Evolutionary conservation across 2,329 filamentous ascomycete species (phyloP).

Genomic region (Pseudogymnoascus sp.): DNA sequence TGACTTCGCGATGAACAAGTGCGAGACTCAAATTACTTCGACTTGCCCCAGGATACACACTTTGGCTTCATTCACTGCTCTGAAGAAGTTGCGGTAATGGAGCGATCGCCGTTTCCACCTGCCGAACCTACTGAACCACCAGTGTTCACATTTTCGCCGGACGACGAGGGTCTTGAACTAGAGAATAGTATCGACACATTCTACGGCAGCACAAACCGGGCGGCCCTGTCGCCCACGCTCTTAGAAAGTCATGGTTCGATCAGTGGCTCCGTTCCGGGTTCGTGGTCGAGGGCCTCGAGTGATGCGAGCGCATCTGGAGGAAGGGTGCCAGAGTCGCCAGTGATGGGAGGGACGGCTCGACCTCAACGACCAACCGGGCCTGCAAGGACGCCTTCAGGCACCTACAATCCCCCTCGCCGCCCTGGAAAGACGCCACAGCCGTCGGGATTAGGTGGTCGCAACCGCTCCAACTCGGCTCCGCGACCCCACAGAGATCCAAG

Average conservation of each 20-base stretch:
- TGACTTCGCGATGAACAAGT: not conserved
- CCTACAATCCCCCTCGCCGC: slow-evolving; percentile 60
- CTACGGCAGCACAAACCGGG: slow-evolving; percentile 15
- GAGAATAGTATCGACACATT: not conserved
- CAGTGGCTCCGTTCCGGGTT: slow-evolving; percentile 24
- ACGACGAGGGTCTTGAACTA: not conserved
- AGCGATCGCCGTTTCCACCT: slow-evolving; percentile 1
- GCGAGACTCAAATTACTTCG: not conserved
- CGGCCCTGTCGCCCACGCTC: slow-evolving; percentile 18
- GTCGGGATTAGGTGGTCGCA: slow-evolving; percentile 36
- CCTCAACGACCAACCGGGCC: slow-evolving; percentile 61
- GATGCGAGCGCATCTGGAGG: slow-evolving; percentile 22
- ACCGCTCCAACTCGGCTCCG: slow-evolving; percentile 42
- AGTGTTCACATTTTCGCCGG: slow-evolving; percentile 6
- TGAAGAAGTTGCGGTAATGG: not conserved
- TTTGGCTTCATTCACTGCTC: not conserved
- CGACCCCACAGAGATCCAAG: slow-evolving; percentile 49
- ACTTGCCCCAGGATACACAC: not conserved
- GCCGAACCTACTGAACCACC: slow-evolving; percentile 2
- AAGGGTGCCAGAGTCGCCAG: slow-evolving; percentile 21
- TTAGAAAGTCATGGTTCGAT: slow-evolving; percentile 22
- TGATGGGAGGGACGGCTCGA: slow-evolving; percentile 43
- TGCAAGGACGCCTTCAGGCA: slow-evolving; percentile 66
- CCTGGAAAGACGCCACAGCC: slow-evolving; percentile 41
- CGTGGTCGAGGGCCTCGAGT: slow-evolving; percentile 37